Conservation (phyloP, 192 early-diverging fungal species). For the Backusella liffmaniae region DNA sequence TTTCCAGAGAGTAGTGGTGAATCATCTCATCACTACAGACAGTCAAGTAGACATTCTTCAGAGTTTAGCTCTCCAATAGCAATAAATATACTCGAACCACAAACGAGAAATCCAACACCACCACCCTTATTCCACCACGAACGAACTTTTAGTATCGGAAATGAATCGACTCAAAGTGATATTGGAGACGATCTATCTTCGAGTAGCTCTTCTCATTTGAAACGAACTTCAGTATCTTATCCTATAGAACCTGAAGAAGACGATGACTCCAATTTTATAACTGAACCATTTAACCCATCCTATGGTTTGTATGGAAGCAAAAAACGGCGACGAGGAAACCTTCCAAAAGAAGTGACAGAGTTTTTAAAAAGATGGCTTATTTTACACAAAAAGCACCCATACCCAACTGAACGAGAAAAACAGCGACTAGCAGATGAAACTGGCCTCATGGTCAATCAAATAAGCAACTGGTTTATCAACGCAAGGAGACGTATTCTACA, state of each 20-base stretch:
- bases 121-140: neutral
- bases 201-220: neutral
- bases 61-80: neutral
- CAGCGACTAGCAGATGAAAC: conserved; percentile 6
- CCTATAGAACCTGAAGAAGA: neutral
- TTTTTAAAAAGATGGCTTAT: conserved; percentile 17
- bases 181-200: neutral
- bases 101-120: neutral
- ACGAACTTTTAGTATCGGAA: neutral
- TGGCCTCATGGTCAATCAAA: conserved; percentile 18
- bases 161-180: neutral
- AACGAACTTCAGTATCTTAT: neutral
- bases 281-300: neutral
- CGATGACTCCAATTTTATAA: neutral
- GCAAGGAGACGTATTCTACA: conserved; percentile 14
- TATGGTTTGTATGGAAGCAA: neutral
- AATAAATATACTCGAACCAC: conserved; percentile 1
- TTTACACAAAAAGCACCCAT: conserved; percentile 19
- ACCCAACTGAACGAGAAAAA: conserved; percentile 19
- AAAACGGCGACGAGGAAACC: conserved; percentile 17
- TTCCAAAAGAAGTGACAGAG: conserved; percentile 18
- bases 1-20: neutral
- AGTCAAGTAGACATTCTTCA: neutral
- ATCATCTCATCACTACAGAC: neutral
- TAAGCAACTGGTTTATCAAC: conserved; percentile 21